Percentiles rank a stretch among this genome's conserved stretches.
Conservation (phyloP, 305 asterid genomes). For the Solanum chacoense region DNA sequence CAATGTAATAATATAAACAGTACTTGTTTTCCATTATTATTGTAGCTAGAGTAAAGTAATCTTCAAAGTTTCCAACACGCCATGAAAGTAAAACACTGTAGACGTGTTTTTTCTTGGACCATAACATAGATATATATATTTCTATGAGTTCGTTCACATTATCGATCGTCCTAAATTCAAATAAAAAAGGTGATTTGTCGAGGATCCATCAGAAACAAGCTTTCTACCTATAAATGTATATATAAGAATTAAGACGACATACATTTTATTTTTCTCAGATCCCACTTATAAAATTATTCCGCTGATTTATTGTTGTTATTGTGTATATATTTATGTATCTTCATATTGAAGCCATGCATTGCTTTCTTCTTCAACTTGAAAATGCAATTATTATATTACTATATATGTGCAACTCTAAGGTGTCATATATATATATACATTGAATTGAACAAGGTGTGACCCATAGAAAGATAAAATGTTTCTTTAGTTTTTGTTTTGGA, state of each 20-base stretch:
- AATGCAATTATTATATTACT: neutral
- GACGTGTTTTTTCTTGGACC: neutral
- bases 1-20: neutral
- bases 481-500: neutral
- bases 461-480: neutral
- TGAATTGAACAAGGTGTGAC: neutral
- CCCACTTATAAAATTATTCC: neutral
- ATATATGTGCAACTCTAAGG: neutral
- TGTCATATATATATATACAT: neutral
- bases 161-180: neutral
- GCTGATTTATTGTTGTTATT: neutral
- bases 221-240: neutral
- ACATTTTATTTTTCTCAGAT: accelerated
- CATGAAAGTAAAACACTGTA: neutral
- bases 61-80: constrained; percentile 1
- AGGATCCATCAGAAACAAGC: neutral
- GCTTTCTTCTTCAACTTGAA: neutral
- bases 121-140: neutral
- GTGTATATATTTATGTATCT: neutral
- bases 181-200: accelerated
- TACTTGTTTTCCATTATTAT: neutral
- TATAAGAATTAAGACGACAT: accelerated
- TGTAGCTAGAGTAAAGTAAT: neutral
- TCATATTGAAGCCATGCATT: neutral
- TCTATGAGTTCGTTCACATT: neutral